Conservation (phyloP, 2,329 filamentous ascomycete species). For the Cylindrodendrum hubeiense region DNA sequence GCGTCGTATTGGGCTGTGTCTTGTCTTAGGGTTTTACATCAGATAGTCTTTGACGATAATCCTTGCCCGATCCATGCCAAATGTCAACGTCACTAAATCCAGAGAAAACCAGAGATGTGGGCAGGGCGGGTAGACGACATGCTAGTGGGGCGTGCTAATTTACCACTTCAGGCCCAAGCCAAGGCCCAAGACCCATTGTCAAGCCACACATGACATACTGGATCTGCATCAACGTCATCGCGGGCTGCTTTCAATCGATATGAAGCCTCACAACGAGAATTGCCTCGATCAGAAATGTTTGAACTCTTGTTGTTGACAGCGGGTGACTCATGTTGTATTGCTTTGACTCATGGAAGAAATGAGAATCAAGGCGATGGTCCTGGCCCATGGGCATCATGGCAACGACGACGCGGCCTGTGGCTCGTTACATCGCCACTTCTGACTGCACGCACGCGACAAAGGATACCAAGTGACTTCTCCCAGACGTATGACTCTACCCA, state of each 20-base stretch:
- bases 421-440: constrained; percentile 4
- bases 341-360: background rate
- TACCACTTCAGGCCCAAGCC: constrained; percentile 14
- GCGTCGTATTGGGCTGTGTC: constrained; percentile 1
- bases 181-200: constrained; percentile 16
- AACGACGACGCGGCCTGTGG: background rate
- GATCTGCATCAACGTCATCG: constrained; percentile 25
- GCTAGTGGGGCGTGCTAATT: background rate
- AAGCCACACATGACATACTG: constrained; percentile 20
- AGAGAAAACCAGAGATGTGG: background rate
- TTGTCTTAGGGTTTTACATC: constrained; percentile 1
- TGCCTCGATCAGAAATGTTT: background rate
- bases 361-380: background rate
- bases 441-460: background rate
- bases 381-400: background rate
- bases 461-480: background rate
- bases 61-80: constrained; percentile 9
- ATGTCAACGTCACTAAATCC: background rate
- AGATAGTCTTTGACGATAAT: constrained; percentile 14
- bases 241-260: constrained; percentile 11
- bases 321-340: background rate
- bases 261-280: background rate
- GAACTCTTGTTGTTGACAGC: background rate
- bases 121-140: background rate
- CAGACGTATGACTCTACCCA: background rate